Percentiles rank a stretch among this genome's conserved stretches.
Evolutionary conservation across 2,329 filamentous ascomycete species (phyloP).

Genomic region (Immersiporthe knoxdaviesiana): DNA sequence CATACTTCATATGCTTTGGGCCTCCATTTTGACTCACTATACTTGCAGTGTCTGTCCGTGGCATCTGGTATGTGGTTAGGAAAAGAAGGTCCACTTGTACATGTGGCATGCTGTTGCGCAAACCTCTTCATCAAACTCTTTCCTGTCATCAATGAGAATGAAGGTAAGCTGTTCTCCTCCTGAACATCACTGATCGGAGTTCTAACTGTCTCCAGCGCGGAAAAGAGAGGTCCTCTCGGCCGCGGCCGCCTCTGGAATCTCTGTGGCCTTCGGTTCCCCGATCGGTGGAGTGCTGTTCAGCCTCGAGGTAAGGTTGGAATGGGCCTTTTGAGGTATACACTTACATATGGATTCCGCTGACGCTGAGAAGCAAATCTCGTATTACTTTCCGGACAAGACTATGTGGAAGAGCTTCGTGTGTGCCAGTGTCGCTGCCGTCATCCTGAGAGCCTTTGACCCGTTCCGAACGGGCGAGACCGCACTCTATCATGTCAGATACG

Average conservation of each 20-base stretch:
- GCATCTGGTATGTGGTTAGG: slow-evolving; percentile 95
- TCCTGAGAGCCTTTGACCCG: slow-evolving; percentile 88
- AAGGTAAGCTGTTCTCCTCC: slow-evolving; percentile 59
- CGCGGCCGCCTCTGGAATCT: slow-evolving; percentile 88
- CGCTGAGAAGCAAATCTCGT: slow-evolving; percentile 75
- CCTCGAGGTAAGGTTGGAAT: slow-evolving; percentile 65
- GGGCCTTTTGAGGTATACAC: too few species aligned
- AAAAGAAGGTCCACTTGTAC: slow-evolving; percentile 93
- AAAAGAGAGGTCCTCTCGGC: slow-evolving; percentile 93
- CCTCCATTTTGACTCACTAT: slow-evolving; percentile 16
- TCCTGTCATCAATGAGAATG: slow-evolving; percentile 78
- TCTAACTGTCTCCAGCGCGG: slow-evolving; percentile 61
- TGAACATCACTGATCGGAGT: background rate
- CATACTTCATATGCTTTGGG: background rate
- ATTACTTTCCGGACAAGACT: slow-evolving; percentile 98
- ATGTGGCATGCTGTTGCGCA: slow-evolving; percentile 95
- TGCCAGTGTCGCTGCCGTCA: slow-evolving; percentile 97
- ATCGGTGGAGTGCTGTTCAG: slow-evolving; percentile 95
- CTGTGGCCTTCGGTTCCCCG: slow-evolving; percentile 89
- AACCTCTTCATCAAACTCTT: slow-evolving; percentile 94
- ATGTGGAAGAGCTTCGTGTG: slow-evolving; percentile 99
- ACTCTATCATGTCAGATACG: slow-evolving; percentile 93
- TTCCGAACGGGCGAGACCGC: slow-evolving; percentile 96
- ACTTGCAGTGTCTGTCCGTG: slow-evolving; percentile 77
- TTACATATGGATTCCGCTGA: background rate